These are phyloP conservation scores for Phytopythium oedochilum DNA, from an alignment of 352 stramenopile genomes.

Conservation along the genomic window DNA sequence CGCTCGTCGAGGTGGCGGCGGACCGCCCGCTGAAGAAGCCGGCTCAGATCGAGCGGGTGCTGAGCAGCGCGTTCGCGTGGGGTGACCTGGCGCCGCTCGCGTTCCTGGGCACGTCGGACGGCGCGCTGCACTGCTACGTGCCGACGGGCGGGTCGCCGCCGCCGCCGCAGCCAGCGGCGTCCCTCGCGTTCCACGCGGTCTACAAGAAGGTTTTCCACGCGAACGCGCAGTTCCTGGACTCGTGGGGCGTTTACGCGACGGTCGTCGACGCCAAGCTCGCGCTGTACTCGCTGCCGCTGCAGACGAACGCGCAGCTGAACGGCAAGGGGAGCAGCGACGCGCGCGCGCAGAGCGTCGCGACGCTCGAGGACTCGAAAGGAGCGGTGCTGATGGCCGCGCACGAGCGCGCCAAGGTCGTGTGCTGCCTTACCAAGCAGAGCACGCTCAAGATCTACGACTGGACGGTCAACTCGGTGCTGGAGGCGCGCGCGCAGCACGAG, in stretches of 20 bases:
- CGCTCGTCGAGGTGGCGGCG: conserved; percentile 35
- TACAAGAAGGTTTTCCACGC: conserved; percentile 62
- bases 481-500: conserved; percentile 55
- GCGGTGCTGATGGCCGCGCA: conserved; percentile 47
- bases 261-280: conserved; percentile 53
- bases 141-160: conserved; percentile 14
- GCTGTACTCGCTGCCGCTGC: conserved; percentile 57
- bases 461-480: conserved; percentile 46
- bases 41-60: conserved; percentile 39
- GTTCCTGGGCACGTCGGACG: conserved; percentile 53
- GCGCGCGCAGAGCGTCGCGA: conserved; percentile 17
- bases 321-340: conserved; percentile 12
- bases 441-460: conserved; percentile 73
- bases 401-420: conserved; percentile 48
- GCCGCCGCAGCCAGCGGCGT: too few relatives aligned
- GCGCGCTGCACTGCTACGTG: conserved; percentile 53
- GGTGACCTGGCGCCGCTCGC: conserved; percentile 40
- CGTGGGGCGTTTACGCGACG: conserved; percentile 65
- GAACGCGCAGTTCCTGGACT: conserved; percentile 49
- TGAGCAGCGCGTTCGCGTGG: conserved; percentile 32
- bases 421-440: conserved; percentile 53
- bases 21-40: conserved; percentile 57
- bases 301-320: conserved; percentile 35
- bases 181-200: conserved; percentile 43
- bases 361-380: conserved; percentile 60